Evolutionary conservation across 2,329 filamentous ascomycete species (phyloP), one percentile per base, ranked within the genome.

Genomic region (Xylariaceae sp.): DNA sequence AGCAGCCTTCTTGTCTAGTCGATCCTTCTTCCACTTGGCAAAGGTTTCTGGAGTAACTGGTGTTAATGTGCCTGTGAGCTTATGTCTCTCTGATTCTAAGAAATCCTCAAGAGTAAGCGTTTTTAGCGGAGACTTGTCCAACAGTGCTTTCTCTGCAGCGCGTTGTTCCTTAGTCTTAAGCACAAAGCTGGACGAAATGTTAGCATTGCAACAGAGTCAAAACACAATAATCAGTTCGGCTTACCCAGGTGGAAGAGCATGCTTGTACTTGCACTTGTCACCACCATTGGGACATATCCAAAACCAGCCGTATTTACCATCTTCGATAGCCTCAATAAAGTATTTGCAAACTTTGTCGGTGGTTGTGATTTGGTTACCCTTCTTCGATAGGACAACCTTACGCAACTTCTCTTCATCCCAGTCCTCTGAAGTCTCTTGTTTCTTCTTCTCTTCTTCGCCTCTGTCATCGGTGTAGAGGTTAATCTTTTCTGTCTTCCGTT

Each of bases 261-360:
- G 94, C 76, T 89, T 92, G 72, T 99, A 99, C 88, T 94, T 97
- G 88, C 94, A 99, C 75, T 96, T 91, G 71, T 99, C 89, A 60
- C 90, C 93, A 61, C 92, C 92, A 69, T 97, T 97, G 40, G 94
- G 94, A 82, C 94, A 99, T 55, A 86, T 81, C 94, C 94, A 99
- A 77, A 99, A 97, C 94, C 94, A 99, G 59, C 94, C 94, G 68
- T 99, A 99, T 75, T 97, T 99, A 67, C 92, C 90, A 70, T 99
- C 94, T 76, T 99, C 94, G 59, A 99, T 94, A 21, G 94, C 94
- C 64, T 92, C 87, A 71, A 97, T 94, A 72, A 99, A 99, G 80
- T 79, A 96, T 76, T 97, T 99, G 90, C 94, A 99, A 63, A 99
- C 94, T 77, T 97, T 99, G 71, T 99, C 94, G 40, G 94, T 99